Percentiles rank a stretch among this genome's conserved stretches.
Conservation (phyloP, 2,329 filamentous ascomycete species). For the Lachnellula subtilissima region DNA sequence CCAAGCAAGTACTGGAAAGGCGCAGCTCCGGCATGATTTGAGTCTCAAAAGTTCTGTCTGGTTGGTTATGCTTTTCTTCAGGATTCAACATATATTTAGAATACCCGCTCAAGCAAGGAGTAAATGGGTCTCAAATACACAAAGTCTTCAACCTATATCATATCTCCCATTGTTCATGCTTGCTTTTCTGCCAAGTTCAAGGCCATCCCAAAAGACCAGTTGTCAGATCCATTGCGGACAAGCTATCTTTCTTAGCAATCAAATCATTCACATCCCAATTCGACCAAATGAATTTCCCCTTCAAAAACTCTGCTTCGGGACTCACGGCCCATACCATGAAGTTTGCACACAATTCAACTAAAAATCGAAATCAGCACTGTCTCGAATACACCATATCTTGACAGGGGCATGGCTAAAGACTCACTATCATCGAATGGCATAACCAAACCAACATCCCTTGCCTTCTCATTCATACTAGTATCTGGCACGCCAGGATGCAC, state of each 20-base stretch:
- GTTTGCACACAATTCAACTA: slow-evolving; percentile 8
- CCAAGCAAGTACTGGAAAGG: slow-evolving; percentile 55
- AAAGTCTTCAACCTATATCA: neutral
- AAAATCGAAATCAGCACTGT: neutral
- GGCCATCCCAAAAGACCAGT: neutral
- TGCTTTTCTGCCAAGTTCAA: neutral
- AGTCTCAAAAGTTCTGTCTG: neutral
- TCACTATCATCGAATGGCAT: slow-evolving; percentile 8
- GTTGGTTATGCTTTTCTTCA: neutral
- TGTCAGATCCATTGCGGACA: neutral
- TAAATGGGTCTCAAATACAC: neutral
- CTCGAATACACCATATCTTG: neutral
- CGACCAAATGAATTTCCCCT: slow-evolving; percentile 40
- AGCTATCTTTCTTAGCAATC: neutral
- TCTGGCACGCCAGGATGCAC: slow-evolving; percentile 8
- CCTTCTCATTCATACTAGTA: slow-evolving; percentile 3
- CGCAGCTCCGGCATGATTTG: neutral
- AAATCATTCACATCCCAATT: slow-evolving; percentile 45
- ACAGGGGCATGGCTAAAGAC: neutral
- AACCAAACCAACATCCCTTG: slow-evolving; percentile 1
- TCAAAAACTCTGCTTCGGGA: slow-evolving; percentile 41
- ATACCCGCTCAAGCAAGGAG: neutral
- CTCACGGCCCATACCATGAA: slow-evolving; percentile 8
- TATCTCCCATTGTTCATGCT: neutral
- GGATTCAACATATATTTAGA: neutral